A percentile compares a stretch with the other conserved stretches of the same genome.
These are phyloP conservation scores for Phytopythium kandeliae DNA, from an alignment of 352 stramenopile species.

Conservation along the genomic window DNA sequence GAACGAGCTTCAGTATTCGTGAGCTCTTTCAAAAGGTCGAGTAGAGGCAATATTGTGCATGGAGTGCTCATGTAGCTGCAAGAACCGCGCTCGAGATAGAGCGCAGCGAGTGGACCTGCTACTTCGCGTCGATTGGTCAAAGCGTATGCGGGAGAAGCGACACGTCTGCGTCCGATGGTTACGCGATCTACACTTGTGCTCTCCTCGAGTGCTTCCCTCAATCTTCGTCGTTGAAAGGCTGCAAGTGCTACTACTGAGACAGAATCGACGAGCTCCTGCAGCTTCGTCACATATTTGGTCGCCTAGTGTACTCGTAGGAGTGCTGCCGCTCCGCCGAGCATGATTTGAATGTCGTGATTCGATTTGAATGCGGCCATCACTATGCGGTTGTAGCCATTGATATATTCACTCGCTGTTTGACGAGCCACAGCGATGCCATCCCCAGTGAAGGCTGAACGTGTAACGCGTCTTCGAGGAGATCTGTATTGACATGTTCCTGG, in stretches of 20 bases:
- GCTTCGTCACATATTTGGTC: not conserved
- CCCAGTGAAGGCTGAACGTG: not conserved
- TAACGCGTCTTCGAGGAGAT: not conserved
- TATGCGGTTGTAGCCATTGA: not conserved
- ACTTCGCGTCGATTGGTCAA: not conserved
- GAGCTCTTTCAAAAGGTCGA: not conserved
- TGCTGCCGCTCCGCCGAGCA: not conserved
- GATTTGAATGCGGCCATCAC: not conserved
- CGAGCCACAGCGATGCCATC: not conserved
- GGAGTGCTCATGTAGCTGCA: not conserved
- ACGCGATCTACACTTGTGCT: not conserved
- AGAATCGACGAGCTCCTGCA: not conserved
- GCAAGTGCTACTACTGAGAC: not conserved
- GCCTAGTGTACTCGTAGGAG: not conserved
- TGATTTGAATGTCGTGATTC: not conserved
- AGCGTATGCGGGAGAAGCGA: not conserved
- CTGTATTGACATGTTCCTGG: not conserved
- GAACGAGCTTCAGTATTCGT: not conserved
- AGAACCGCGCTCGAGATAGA: not conserved
- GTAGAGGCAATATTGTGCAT: not conserved
- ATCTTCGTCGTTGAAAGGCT: not conserved
- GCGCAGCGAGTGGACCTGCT: not conserved
- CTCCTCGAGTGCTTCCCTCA: not conserved
- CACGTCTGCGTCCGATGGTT: not conserved
- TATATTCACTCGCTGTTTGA: not conserved